Conservation (phyloP, 148 eudicot species). For the Agrostemma githago region DNA sequence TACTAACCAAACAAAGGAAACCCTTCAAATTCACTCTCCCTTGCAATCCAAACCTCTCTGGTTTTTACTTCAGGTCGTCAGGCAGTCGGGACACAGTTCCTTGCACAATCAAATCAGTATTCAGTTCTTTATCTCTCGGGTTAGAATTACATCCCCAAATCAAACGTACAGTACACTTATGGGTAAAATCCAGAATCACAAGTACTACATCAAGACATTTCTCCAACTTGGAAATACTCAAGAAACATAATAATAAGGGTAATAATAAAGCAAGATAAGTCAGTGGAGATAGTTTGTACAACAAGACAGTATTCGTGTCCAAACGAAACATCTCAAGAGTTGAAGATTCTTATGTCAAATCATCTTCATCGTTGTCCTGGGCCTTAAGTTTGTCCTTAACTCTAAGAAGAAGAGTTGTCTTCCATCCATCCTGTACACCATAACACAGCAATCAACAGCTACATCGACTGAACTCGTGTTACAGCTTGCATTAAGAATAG, state of each 20-base stretch:
- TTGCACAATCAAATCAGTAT: conserved; percentile 9
- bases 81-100: neutral
- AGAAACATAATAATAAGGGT: neutral
- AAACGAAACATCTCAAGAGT: conserved; percentile 12
- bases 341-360: conserved; percentile 50
- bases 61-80: neutral
- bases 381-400: conserved; percentile 81
- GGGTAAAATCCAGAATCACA: conserved; percentile 2
- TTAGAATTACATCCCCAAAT: conserved; percentile 5
- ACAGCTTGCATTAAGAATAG: neutral
- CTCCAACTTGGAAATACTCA: conserved; percentile 16
- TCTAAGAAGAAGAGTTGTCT: conserved; percentile 83
- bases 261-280: neutral
- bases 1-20: too few species aligned
- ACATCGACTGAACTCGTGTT: neutral
- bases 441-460: neutral
- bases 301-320: conserved; percentile 14
- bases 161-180: neutral
- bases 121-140: conserved; percentile 4
- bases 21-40: too few species aligned
- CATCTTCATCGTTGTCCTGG: conserved; percentile 79
- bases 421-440: conserved; percentile 67
- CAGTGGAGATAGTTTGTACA: conserved; percentile 24
- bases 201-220: conserved; percentile 17
- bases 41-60: too few species aligned